Evolutionary conservation across 2,329 filamentous ascomycete genomes (phyloP).

Genomic region (Basipetospora chlamydospora): DNA sequence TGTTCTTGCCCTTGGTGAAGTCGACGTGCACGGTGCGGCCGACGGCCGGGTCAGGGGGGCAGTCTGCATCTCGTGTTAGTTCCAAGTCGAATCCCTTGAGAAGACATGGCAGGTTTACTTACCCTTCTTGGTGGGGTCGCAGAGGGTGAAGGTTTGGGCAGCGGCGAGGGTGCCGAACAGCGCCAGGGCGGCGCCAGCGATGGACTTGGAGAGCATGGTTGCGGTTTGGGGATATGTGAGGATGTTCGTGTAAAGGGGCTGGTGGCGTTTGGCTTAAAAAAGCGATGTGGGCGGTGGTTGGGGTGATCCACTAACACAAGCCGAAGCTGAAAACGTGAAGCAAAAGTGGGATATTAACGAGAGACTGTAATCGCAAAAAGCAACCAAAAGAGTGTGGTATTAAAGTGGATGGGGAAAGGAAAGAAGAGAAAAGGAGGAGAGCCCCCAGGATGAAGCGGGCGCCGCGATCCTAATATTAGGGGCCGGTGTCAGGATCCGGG

Average conservation of each 20-base stretch:
- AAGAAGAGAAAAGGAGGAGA: too few species aligned
- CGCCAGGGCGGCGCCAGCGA: constrained; percentile 30
- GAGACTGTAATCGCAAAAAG: not conserved
- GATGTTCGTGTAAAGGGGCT: not conserved
- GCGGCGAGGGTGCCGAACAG: constrained; percentile 33
- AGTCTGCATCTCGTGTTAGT: constrained; percentile 26
- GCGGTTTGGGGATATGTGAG: not conserved
- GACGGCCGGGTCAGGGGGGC: constrained; percentile 63
- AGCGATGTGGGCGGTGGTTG: not conserved
- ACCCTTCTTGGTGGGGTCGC: constrained; percentile 40
- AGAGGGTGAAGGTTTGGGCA: constrained; percentile 42
- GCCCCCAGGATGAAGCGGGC: too few species aligned
- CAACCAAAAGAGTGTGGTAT: too few species aligned
- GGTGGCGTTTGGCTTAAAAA: not conserved
- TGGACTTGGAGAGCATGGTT: constrained; percentile 20
- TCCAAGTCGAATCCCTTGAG: too few species aligned
- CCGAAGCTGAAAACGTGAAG: not conserved
- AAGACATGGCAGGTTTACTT: constrained; percentile 13
- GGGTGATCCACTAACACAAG: too few species aligned
- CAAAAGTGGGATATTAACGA: constrained; percentile 4
- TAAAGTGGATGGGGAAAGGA: too few species aligned
- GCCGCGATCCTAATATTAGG: too few species aligned
- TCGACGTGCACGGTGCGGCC: constrained; percentile 51
- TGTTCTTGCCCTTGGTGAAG: constrained; percentile 59
- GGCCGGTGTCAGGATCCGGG: too few species aligned